Evolutionary conservation across 495 filamentous ascomycete genomes (phyloP), one percentile per base, ranked within the genome.

Genomic region (Glonium stellatum): DNA sequence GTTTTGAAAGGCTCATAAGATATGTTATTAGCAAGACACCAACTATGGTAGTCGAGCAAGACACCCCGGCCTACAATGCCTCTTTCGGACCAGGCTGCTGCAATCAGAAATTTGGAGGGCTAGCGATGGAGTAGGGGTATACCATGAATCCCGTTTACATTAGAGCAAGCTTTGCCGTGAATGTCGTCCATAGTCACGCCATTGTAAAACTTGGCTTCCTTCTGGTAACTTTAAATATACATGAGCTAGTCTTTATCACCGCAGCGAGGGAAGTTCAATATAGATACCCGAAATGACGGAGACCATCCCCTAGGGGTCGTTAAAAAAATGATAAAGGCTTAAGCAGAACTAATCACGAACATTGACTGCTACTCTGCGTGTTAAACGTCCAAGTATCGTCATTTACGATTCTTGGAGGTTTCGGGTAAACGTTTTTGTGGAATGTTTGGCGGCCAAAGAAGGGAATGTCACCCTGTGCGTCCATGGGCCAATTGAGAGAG

Each of bases 131-230:
- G n/a, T 22, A 21, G 46, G 21, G 23, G 36, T 23, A 4, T 22
- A 85, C 82, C 76, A 39, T 77, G 75, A 31, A 82, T 79, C 9
- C 80, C 80, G 57, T 75, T 72, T n/a, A 78, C 72, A 42, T 55
- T 66, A 0, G 51, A 60, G 10, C 63, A 72, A 35, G 56, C 58
- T 41, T 68, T 63, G 11, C 67, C 71, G 56, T 82, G 76, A 55
- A 87, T 80, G n/a, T 85, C 79, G 1, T 80, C 44, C 67, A 69
- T 62, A 0, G 79, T 81, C 18, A 81, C 78, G 8, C 82, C 83
- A 54, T 86, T 86, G 67, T 84, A 87, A 63, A 83, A 89, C 18
- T 66, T 65, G 49, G 71, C 63, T 42, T 79, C 76, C 41, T 79
- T 74, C 60, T 84, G 80, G 54, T 70, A 72, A n/a, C 27, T 31